Evolutionary conservation across 768 basidiomycete genomes (phyloP).

Genomic region (Suillus fuscotomentosus): DNA sequence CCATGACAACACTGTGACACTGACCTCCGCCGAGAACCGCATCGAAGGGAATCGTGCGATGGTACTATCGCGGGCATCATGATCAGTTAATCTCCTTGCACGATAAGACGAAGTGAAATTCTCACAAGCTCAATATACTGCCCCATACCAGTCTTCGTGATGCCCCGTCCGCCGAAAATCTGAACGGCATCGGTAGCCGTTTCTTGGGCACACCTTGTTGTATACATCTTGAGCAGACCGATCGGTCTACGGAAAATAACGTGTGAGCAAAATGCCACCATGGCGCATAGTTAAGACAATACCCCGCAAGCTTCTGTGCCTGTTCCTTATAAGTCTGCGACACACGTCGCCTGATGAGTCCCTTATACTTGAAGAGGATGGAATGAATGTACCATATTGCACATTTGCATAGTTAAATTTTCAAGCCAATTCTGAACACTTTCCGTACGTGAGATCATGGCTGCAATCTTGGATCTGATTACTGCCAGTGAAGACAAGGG

Average conservation of each 20-base stretch:
- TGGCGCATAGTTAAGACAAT: slow-evolving; percentile 3
- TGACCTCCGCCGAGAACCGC: slow-evolving; percentile 25
- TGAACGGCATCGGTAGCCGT: slow-evolving; percentile 70
- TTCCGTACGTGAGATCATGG: slow-evolving; percentile 71
- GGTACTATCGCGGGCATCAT: slow-evolving; percentile 17
- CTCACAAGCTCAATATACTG: slow-evolving; percentile 68
- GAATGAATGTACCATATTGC: slow-evolving; percentile 54
- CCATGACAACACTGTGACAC: neutral
- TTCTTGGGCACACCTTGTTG: slow-evolving; percentile 52
- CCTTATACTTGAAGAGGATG: slow-evolving; percentile 15
- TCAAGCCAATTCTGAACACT: slow-evolving; percentile 78
- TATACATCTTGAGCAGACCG: slow-evolving; percentile 56
- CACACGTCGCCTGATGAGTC: neutral
- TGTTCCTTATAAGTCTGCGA: slow-evolving; percentile 65
- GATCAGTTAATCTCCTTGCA: neutral
- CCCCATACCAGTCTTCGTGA: slow-evolving; percentile 84
- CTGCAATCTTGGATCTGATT: slow-evolving; percentile 72
- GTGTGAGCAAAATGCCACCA: neutral
- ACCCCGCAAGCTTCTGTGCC: slow-evolving; percentile 66
- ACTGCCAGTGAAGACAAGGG: slow-evolving; percentile 67
- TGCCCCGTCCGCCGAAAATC: slow-evolving; percentile 85
- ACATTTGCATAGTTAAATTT: slow-evolving; percentile 80
- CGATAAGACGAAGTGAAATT: slow-evolving; percentile 25
- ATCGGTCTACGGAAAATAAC: slow-evolving; percentile 38
- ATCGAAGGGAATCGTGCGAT: slow-evolving; percentile 25